Percentiles rank a stretch among this genome's conserved stretches.
phyloP scores from a whole-genome alignment of 768 basidiomycete genomes.

The Leccinellum luteum region DNA sequence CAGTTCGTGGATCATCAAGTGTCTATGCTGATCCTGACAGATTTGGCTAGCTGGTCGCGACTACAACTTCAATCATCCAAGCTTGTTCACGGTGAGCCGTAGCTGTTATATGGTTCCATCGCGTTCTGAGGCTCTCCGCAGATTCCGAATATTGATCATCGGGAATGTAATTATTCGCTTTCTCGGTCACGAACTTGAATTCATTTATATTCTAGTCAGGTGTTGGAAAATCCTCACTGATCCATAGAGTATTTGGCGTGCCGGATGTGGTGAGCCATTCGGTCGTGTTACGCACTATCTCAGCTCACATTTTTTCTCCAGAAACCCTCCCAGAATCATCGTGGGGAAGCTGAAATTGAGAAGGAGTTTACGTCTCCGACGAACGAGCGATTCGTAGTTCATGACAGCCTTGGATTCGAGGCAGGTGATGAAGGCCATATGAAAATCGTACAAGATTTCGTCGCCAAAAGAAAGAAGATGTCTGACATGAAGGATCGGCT shows the following conservation, averaged over 20 bases:
- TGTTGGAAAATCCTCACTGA: slow-evolving; percentile 16
- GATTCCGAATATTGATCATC: slow-evolving; percentile 17
- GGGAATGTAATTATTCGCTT: slow-evolving; percentile 7
- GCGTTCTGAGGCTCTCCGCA: not conserved
- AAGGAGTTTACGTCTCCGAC: slow-evolving; percentile 11
- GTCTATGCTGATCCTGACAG: not conserved
- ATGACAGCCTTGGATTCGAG: slow-evolving; percentile 19
- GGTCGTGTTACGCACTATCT: not conserved
- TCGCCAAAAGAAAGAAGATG: slow-evolving; percentile 4
- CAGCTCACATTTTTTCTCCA: not conserved
- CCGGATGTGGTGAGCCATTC: slow-evolving; percentile 7
- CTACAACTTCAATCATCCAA: slow-evolving; percentile 4
- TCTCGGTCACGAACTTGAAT: not conserved
- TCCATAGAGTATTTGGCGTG: slow-evolving; percentile 14
- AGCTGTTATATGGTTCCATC: too few relatives aligned
- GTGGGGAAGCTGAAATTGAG: slow-evolving; percentile 12
- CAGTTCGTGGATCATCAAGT: not conserved
- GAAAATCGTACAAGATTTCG: not conserved
- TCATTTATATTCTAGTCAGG: slow-evolving; percentile 8
- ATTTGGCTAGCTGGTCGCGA: slow-evolving; percentile 6
- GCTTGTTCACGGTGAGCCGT: slow-evolving; percentile 10
- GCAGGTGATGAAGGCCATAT: slow-evolving; percentile 10
- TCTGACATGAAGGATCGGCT: slow-evolving; percentile 3
- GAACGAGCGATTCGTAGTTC: slow-evolving; percentile 16
- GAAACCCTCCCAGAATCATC: slow-evolving; percentile 1